These are phyloP conservation scores for Rhododendron williamsianum DNA, from an alignment of 148 eudicot genomes.

Conservation along the genomic window DNA sequence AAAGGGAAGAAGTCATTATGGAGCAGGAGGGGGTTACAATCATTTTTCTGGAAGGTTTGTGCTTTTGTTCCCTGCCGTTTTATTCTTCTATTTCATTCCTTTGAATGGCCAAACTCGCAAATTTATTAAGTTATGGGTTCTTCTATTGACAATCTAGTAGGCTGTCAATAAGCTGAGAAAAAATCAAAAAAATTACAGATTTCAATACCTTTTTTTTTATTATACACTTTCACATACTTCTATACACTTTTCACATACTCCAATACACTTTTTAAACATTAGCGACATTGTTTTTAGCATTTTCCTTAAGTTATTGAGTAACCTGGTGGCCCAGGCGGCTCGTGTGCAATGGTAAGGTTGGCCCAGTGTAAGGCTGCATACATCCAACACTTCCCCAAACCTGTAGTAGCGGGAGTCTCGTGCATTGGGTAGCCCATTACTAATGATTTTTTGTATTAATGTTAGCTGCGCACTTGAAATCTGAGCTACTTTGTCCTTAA, in stretches of 20 bases:
- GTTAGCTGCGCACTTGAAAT: not conserved
- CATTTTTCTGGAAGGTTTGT: slow-evolving; percentile 90
- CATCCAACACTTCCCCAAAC: too few species aligned
- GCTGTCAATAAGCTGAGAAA: too few species aligned
- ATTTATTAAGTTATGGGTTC: not conserved
- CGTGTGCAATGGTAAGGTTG: too few species aligned
- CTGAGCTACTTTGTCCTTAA: not conserved
- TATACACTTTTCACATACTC: too few species aligned
- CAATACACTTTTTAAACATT: too few species aligned
- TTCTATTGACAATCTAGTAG: too few species aligned
- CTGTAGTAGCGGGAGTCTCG: too few species aligned
- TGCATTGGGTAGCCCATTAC: not conserved
- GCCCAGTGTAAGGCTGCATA: too few species aligned
- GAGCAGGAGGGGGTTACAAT: slow-evolving; percentile 77
- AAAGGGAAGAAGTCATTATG: slow-evolving; percentile 85
- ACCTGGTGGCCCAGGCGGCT: not conserved
- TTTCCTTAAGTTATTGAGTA: not conserved
- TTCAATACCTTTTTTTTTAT: too few species aligned
- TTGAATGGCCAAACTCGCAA: not conserved
- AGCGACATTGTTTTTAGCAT: not conserved
- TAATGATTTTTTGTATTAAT: not conserved
- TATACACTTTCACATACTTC: too few species aligned
- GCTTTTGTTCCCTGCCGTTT: not conserved
- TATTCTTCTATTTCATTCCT: not conserved
- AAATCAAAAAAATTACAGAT: too few species aligned